Conservation (phyloP, 768 basidiomycete species). For the Boletus coccyginus region DNA sequence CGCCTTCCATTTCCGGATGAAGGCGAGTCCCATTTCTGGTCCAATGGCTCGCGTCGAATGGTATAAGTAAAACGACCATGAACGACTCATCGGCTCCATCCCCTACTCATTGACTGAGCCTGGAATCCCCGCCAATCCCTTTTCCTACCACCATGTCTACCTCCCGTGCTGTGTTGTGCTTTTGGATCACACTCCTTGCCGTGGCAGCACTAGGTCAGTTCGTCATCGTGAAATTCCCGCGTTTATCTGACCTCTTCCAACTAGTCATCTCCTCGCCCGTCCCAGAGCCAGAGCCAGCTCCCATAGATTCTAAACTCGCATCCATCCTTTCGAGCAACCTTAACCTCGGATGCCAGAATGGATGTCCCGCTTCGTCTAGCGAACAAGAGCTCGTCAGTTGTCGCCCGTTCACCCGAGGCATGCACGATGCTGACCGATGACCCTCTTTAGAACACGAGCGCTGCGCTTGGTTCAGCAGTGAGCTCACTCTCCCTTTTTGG, state of each 20-base stretch:
- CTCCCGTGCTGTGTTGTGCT: conserved; percentile 14
- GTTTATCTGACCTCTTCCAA: not conserved
- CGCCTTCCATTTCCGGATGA: conserved; percentile 12
- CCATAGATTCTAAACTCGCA: conserved; percentile 21
- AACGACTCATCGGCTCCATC: not conserved
- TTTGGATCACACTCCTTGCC: conserved; percentile 22
- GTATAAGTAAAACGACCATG: conserved; percentile 8
- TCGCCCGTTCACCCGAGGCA: not conserved
- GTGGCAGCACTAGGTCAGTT: conserved; percentile 20
- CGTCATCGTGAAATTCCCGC: too few species aligned
- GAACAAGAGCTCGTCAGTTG: conserved; percentile 22
- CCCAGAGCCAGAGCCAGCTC: conserved; percentile 21
- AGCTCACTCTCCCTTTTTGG: conserved; percentile 21
- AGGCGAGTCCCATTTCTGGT: not conserved
- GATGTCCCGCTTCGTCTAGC: conserved; percentile 18
- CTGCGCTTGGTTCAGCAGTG: conserved; percentile 18
- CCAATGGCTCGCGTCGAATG: not conserved
- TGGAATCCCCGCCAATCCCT: conserved; percentile 1
- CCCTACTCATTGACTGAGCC: conserved; percentile 14
- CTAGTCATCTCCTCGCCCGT: conserved; percentile 24
- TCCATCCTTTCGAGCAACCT: conserved; percentile 22
- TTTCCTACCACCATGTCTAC: conserved; percentile 6
- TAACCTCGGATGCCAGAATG: conserved; percentile 23
- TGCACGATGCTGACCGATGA: not conserved
- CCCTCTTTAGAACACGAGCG: conserved; percentile 16